Evolutionary conservation across 148 eudicot species (phyloP).

Genomic region (Arbutus unedo): DNA sequence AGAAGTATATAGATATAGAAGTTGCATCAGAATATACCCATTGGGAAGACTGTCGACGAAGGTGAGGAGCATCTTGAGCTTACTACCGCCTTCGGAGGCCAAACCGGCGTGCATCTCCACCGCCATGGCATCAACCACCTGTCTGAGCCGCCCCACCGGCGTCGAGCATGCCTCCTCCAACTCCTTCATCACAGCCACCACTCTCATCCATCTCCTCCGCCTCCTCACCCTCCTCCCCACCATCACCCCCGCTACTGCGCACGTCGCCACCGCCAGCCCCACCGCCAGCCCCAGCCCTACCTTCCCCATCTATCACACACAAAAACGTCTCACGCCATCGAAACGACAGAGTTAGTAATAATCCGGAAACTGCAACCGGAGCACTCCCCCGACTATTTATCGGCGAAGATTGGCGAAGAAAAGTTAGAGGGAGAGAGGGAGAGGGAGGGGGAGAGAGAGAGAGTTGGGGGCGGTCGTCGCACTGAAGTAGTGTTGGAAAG

Average conservation of each 20-base stretch:
- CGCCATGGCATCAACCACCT: constrained; percentile 95
- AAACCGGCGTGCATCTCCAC: constrained; percentile 99
- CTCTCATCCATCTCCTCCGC: constrained; percentile 62
- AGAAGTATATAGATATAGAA: not conserved
- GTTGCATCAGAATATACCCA: constrained; percentile 45
- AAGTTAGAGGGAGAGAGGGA: constrained; percentile 22
- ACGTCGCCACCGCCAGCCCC: constrained; percentile 62
- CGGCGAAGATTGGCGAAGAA: constrained; percentile 29
- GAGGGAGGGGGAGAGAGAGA: constrained; percentile 19
- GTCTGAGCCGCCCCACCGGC: constrained; percentile 54
- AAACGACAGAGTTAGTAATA: constrained; percentile 8
- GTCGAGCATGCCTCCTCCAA: constrained; percentile 67
- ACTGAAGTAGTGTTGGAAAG: constrained; percentile 51
- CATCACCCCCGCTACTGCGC: constrained; percentile 65
- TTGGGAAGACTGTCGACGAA: constrained; percentile 67
- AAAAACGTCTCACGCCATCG: constrained; percentile 6
- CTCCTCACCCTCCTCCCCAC: constrained; percentile 62
- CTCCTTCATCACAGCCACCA: constrained; percentile 49
- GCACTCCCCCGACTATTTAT: constrained; percentile 17
- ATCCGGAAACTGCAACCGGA: not conserved
- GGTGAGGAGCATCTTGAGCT: constrained; percentile 93
- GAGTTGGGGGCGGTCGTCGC: constrained; percentile 34
- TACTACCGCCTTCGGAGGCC: constrained; percentile 93
- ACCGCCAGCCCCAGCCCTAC: constrained; percentile 55
- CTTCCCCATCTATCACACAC: constrained; percentile 49